Base-by-base conservation (phyloP, 2,329 filamentous ascomycete genomes). In the Claviceps digitariae region DNA sequence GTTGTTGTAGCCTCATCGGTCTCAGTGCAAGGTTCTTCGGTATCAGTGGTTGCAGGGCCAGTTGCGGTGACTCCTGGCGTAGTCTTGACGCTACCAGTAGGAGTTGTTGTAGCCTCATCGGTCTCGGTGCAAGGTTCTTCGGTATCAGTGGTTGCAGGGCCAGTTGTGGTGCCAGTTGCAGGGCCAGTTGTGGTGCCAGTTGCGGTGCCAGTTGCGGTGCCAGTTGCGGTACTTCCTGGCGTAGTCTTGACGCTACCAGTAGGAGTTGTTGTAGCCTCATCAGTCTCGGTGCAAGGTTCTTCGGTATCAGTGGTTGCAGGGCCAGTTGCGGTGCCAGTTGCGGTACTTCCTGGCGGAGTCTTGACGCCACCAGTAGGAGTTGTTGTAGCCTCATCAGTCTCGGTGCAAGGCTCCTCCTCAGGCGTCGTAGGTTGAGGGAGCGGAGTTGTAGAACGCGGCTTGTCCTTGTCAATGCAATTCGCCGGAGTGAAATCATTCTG, bases 401-500 rank as follows among this genome's bases (percentile, higher is more conserved):
- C 51, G 29, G 7, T 17, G 27, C 51, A 48, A 29, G 34, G n/a
- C 31, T 52, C 51, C 31, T 52, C 51, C 23, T 48, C 45, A 6
- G 51, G 17, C 13, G 51, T 45, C 1, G 45, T 45, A 34, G 25
- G 12, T 6, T n/a, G n/a, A 20, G 48, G 13, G 9, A 13, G 20
- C 17, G 9, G 27, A 9, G 44, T 52, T 10, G 51, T 31, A 20
- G 27, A 4, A 41, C n/a, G 25, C 7, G 38, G 12, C 3, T 34
- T 51, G 17, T 29, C 27, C 20, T 52, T 55, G 17, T 52, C 36
- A 12, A 43, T 29, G 40, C 54, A 56, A 21, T 56, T 54, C 15
- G 29, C 21, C n/a, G 27, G 20, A 6, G 10, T 38, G 34, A 56
- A 56, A 15, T 53, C 49, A 13, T 20, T n/a, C 49, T 56, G 27